Evolutionary conservation across 2,329 filamentous ascomycete genomes (phyloP).

Genomic region (Albifimbria verrucaria): DNA sequence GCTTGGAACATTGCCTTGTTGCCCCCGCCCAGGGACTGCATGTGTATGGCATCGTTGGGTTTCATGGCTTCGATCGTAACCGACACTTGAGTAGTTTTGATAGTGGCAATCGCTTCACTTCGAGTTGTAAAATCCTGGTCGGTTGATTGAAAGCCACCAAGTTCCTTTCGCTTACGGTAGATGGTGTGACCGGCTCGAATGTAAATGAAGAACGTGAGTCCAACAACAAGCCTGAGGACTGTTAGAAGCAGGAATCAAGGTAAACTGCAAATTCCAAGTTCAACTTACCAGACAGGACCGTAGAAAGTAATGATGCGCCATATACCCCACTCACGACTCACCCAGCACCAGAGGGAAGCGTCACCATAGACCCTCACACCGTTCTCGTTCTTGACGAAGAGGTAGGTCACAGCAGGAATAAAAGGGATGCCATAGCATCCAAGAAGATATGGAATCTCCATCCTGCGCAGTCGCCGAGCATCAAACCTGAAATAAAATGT

Average conservation of each 20-base stretch:
- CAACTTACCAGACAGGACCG: slow-evolving; percentile 51
- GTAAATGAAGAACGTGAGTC: slow-evolving; percentile 60
- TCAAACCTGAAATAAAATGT: slow-evolving; percentile 72
- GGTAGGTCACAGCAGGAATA: slow-evolving; percentile 58
- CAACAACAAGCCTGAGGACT: not conserved
- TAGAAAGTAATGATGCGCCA: slow-evolving; percentile 71
- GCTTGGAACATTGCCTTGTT: slow-evolving; percentile 11
- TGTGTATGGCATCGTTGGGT: slow-evolving; percentile 14
- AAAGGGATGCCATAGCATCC: slow-evolving; percentile 68
- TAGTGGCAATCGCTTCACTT: slow-evolving; percentile 40
- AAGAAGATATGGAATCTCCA: slow-evolving; percentile 66
- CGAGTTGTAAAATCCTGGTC: slow-evolving; percentile 37
- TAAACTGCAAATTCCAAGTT: not conserved
- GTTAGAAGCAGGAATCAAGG: not conserved
- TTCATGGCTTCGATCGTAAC: slow-evolving; percentile 49
- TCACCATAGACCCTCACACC: slow-evolving; percentile 62
- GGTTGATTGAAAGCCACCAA: slow-evolving; percentile 51
- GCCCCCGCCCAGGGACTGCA: slow-evolving; percentile 13
- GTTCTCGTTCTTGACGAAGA: slow-evolving; percentile 54
- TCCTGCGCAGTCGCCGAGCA: slow-evolving; percentile 53
- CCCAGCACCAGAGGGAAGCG: slow-evolving; percentile 78
- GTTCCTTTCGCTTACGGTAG: slow-evolving; percentile 62
- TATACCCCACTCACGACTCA: slow-evolving; percentile 59
- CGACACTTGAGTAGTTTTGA: slow-evolving; percentile 62
- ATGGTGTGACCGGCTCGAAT: slow-evolving; percentile 64